Evolutionary conservation across 148 eudicot species (phyloP).

Genomic region (Arbutus unedo): DNA sequence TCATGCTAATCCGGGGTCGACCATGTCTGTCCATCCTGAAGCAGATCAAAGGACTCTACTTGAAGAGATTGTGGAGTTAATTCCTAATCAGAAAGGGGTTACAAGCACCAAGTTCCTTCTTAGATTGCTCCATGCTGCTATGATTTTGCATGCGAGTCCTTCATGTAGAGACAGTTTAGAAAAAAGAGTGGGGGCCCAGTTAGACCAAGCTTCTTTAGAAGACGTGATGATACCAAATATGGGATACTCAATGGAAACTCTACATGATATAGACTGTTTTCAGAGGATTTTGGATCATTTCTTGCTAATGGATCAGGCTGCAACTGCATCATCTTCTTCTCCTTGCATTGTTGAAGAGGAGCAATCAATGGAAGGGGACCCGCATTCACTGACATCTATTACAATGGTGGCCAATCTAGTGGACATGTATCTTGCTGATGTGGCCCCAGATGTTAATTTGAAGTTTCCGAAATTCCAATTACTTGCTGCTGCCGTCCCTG

Average conservation of each 20-base stretch:
- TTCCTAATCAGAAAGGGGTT: constrained; percentile 59
- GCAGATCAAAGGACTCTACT: constrained; percentile 49
- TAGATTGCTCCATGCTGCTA: constrained; percentile 50
- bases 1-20: constrained; percentile 15
- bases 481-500: constrained; percentile 64
- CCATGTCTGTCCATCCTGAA: constrained; percentile 35
- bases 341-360: constrained; percentile 46
- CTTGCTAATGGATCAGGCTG: constrained; percentile 36
- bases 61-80: constrained; percentile 58
- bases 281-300: constrained; percentile 70
- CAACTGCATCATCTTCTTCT: constrained; percentile 38
- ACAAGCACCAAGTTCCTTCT: constrained; percentile 49
- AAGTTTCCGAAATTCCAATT: constrained; percentile 60
- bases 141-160: constrained; percentile 53
- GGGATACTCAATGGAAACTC: constrained; percentile 47
- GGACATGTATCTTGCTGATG: constrained; percentile 71
- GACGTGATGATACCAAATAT: constrained; percentile 63
- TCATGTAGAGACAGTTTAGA: constrained; percentile 54
- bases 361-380: constrained; percentile 31
- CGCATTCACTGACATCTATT: constrained; percentile 36
- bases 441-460: constrained; percentile 66
- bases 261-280: constrained; percentile 66
- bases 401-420: constrained; percentile 69
- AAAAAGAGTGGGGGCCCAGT: constrained; percentile 52
- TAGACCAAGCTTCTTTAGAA: constrained; percentile 57